Conservation (phyloP, 164 flowering plant species). For the Saururus chinensis region DNA sequence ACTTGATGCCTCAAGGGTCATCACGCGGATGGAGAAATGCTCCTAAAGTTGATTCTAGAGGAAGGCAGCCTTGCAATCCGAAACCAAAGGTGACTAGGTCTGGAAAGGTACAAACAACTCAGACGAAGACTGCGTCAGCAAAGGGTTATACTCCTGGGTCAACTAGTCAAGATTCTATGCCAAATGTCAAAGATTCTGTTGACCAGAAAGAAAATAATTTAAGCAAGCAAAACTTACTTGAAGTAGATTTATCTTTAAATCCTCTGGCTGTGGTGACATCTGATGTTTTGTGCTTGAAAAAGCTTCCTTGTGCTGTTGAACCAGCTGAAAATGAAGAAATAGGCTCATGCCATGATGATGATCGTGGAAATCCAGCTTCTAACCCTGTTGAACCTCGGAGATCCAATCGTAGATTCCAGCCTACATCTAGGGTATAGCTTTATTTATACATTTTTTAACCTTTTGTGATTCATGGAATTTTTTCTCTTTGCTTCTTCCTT, state of each 20-base stretch:
- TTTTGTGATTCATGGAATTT: no score
- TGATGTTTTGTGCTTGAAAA: conserved; percentile 30
- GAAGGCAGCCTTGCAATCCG: conserved; percentile 35
- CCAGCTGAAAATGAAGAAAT: conserved; percentile 33
- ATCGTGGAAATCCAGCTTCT: conserved; percentile 23
- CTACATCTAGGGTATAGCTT: conserved; percentile 77
- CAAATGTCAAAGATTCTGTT: conserved; percentile 22
- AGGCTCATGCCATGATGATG: conserved; percentile 20
- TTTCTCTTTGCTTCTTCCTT: no score
- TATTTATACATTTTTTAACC: background rate
- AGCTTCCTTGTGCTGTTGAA: conserved; percentile 13
- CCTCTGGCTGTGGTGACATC: conserved; percentile 8
- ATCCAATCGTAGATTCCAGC: conserved; percentile 90
- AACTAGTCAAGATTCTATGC: conserved; percentile 13
- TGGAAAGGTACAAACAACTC: conserved; percentile 30
- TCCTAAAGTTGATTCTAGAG: conserved; percentile 48
- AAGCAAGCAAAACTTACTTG: conserved; percentile 19
- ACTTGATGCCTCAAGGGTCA: conserved; percentile 55
- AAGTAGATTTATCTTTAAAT: conserved; percentile 14
- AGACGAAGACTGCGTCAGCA: conserved; percentile 26
- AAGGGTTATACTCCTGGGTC: conserved; percentile 23
- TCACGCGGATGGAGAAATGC: conserved; percentile 45
- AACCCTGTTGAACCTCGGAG: conserved; percentile 68
- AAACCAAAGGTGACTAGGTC: conserved; percentile 41
- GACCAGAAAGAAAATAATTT: conserved; percentile 24